phyloP scores from a whole-genome alignment of 805 yeast species.

The Starmerella bacillaris region DNA sequence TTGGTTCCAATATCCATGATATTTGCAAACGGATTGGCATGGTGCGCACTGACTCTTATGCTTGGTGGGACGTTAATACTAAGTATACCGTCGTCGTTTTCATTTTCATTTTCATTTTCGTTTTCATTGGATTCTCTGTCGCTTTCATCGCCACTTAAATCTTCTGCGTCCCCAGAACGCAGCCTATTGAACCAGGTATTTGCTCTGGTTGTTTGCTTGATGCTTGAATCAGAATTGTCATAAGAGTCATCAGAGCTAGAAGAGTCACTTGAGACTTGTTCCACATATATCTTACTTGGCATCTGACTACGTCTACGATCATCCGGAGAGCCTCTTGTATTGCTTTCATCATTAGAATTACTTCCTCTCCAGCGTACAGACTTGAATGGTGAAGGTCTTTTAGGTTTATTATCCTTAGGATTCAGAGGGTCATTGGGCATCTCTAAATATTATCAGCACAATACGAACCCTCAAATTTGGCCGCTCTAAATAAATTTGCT shows the following conservation, averaged over 20 bases:
- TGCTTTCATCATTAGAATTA: too few species aligned
- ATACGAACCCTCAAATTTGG: too few species aligned
- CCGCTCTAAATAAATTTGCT: too few species aligned
- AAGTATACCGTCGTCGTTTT: conserved; percentile 1
- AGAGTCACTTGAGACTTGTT: too few species aligned
- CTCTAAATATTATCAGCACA: too few species aligned
- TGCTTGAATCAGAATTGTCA: background rate
- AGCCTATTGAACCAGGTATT: conserved; percentile 15
- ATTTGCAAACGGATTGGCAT: conserved; percentile 8
- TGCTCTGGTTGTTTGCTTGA: conserved; percentile 14
- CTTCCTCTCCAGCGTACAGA: too few species aligned
- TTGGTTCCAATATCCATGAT: conserved; percentile 19
- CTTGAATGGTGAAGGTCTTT: too few species aligned
- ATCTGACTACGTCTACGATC: too few species aligned
- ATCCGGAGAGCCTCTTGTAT: too few species aligned
- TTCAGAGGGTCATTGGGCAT: too few species aligned
- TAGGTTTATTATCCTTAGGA: too few species aligned
- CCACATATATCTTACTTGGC: background rate
- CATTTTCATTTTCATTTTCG: conserved; percentile 3
- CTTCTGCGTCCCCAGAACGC: conserved; percentile 5
- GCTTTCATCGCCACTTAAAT: conserved; percentile 4
- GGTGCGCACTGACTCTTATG: background rate
- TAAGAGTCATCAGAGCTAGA: background rate
- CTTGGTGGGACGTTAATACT: background rate
- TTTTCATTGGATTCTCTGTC: conserved; percentile 5